Evolutionary conservation across 2,329 filamentous ascomycete species (phyloP), one percentile per base, ranked within the genome.

Genomic region (Phyllachora maydis): DNA sequence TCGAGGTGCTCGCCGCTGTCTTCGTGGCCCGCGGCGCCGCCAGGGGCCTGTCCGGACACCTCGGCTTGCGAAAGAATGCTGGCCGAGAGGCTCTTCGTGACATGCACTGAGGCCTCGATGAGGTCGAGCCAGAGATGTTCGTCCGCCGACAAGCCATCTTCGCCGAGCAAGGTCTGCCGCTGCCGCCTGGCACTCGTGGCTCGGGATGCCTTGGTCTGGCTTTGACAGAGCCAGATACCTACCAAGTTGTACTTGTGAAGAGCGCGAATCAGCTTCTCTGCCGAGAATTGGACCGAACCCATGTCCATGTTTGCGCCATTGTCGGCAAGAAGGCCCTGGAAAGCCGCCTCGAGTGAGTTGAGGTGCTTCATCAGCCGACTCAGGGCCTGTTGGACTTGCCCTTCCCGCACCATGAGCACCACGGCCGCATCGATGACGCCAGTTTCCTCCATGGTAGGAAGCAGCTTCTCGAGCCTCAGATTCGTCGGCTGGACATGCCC

Each of bases 221-320:
- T 69, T 46, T 90, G 79, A 36, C 88, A 95, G 8, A 98, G 56
- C 88, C 88, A 98, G 23, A 91, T 85, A 9, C 90, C 88, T 2
- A 98, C 79, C 32, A 82, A 73, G 2, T 74, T 69, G 46, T 92
- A 95, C 42, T 91, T 93, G 30, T 90, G 72, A 11, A 98, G 52
- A 1, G 74, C 70, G 27, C 68, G 64, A 4, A 92, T 56, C 2
- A 92, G 56, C 27, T 83, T 74, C 26, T 74, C 65, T 1, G 74
- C 66, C 0, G 75, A 65, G 31, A 73, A 65, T 28, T 69, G 63
- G 3, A 71, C 31, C 16, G 52, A 40, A 2, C 52, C 46, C 1
- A 58, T 50, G 26, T 73, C 61, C 2, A 57, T 56, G 14, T 61
- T 59, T 1, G 68, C 58, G 4, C 54, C 49, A 0, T 57, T 56